A percentile compares a stretch with the other conserved stretches of the same genome.
phyloP scores from a whole-genome alignment of 805 yeast genomes.

The Candida jianshihensis region DNA sequence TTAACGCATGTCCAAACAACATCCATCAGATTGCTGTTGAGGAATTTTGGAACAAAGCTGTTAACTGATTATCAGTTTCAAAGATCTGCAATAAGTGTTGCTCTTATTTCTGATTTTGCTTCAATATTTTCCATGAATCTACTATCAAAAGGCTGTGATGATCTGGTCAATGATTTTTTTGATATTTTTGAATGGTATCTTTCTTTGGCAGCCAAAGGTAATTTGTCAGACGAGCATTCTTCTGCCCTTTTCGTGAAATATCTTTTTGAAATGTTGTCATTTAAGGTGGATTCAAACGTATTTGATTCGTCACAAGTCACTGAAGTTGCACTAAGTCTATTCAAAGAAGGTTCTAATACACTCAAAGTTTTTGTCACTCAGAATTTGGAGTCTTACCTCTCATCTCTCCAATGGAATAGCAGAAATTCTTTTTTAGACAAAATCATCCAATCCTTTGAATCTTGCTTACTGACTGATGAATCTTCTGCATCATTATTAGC shows the following conservation, averaged over 20 bases:
- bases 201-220: slow-evolving; percentile 31
- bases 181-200: slow-evolving; percentile 44
- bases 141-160: slow-evolving; percentile 16
- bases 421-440: slow-evolving; percentile 18
- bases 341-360: slow-evolving; percentile 10
- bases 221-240: slow-evolving; percentile 34
- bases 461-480: slow-evolving; percentile 22
- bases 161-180: slow-evolving; percentile 33
- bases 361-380: slow-evolving; percentile 3
- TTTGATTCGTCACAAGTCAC: not conserved
- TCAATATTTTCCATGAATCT: slow-evolving; percentile 22
- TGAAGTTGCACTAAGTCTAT: not conserved
- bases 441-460: slow-evolving; percentile 16
- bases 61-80: slow-evolving; percentile 27
- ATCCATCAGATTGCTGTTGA: slow-evolving; percentile 6
- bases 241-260: slow-evolving; percentile 26
- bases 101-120: slow-evolving; percentile 28
- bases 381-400: not conserved
- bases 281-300: slow-evolving; percentile 15
- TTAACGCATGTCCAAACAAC: slow-evolving; percentile 2
- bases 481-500: slow-evolving; percentile 20
- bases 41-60: slow-evolving; percentile 13
- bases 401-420: not conserved
- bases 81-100: slow-evolving; percentile 33
- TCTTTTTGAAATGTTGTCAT: slow-evolving; percentile 24